Base-by-base conservation (phyloP, 129 eudicot genomes). In the Calendula officinalis region DNA sequence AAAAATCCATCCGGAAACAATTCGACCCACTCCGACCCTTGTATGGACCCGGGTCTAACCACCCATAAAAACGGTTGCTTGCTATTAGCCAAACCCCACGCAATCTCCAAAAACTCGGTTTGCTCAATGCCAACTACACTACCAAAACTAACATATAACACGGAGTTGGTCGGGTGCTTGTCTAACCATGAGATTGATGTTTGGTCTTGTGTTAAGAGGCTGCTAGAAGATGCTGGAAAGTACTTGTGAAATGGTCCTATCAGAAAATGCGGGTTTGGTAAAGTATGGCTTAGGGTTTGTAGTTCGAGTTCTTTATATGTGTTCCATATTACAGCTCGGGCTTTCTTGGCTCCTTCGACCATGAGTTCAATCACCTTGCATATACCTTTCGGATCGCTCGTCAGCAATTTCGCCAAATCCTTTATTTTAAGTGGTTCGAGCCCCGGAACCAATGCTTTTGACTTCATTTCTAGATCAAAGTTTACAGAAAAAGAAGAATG, bases 1-100 rank as follows among this genome's bases (percentile, higher is more conserved):
- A 65, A 16, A 51, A 57, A 77, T 10, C 66, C 82, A 22, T 66
- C 30, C 0, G 82, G 78, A 55, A 77, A 52, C 3, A 41, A 7
- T 7, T 54, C 67, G 4, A 66, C 47, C 63, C 69, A 55, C 27
- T 73, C 71, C 0, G 68, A 73, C 32, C 79, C 76, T 34, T 17
- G 32, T 56, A 68, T 15, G 14, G 64, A 68, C 14, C 68, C 51
- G 10, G 83, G 80, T 45, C 76, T 62, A 15, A 78, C 75, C 27
- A 73, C 72, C 83, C 83, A 73, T 56, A 78, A 49, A 67, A 73
- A 78, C 3, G 83, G 73, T 30, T 64, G 77, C 35, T 62, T 69
- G 73, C 83, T 74, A 41, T 74, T 62, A 62, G 77, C 83, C 17
- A 79, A 61, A 32, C 80, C 80, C 80, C 73, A 68, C 2, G 80